Evolutionary conservation across 257 asterid genomes (phyloP).

Genomic region (Solanum ahanhuiri): DNA sequence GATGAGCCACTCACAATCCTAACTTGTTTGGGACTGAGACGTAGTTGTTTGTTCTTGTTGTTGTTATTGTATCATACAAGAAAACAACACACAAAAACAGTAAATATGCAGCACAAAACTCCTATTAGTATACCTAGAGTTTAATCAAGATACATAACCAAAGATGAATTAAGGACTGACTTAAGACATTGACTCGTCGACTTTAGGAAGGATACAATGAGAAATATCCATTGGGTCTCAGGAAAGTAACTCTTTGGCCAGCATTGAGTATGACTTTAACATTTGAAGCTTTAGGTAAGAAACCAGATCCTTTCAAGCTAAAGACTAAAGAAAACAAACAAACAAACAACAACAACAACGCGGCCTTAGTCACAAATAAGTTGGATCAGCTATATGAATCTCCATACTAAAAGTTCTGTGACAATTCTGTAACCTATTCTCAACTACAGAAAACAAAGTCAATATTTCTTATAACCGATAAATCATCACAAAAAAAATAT

Average conservation of each 20-base stretch:
- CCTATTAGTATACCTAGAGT: background rate
- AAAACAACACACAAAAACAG: background rate
- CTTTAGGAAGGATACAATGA: conserved; percentile 68
- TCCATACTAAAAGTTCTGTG: background rate
- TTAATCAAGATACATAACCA: background rate
- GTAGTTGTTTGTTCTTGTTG: background rate
- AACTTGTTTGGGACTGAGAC: background rate
- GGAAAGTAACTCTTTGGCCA: conserved; percentile 72
- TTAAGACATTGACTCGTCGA: background rate
- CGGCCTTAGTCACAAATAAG: background rate
- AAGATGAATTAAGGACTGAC: too few relatives aligned
- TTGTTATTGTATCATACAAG: background rate
- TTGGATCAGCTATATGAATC: background rate
- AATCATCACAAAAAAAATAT: background rate
- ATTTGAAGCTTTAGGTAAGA: conserved; percentile 62
- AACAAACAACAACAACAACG: background rate
- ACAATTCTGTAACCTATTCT: background rate
- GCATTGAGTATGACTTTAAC: conserved; percentile 77
- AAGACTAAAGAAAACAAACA: conserved; percentile 24
- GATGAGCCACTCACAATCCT: background rate
- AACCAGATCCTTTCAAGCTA: conserved; percentile 57
- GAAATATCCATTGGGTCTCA: conserved; percentile 88
- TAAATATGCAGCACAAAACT: background rate
- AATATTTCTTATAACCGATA: background rate
- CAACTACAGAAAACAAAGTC: background rate